These are phyloP conservation scores for Termitomyces sp. DNA, from an alignment of 768 basidiomycete genomes.

Conservation along the genomic window DNA sequence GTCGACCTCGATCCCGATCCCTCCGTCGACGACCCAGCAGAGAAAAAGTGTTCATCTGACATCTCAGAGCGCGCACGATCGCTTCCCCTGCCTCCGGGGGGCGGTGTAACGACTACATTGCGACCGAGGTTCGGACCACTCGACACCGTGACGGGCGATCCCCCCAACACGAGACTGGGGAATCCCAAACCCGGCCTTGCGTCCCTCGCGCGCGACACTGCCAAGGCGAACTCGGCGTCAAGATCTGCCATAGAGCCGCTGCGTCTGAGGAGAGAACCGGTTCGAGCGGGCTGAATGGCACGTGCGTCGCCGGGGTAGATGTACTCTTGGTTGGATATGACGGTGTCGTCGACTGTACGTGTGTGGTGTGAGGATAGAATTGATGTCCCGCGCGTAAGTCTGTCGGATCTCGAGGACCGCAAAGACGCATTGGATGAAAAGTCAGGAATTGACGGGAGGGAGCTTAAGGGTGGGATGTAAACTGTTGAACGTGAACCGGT, in stretches of 20 bases:
- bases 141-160: slow-evolving; percentile 67
- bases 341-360: slow-evolving; percentile 70
- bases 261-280: slow-evolving; percentile 34
- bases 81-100: slow-evolving; percentile 29
- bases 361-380: slow-evolving; percentile 52
- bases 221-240: slow-evolving; percentile 50
- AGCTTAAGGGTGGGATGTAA: slow-evolving; percentile 71
- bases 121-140: slow-evolving; percentile 52
- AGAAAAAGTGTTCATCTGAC: slow-evolving; percentile 35
- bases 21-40: slow-evolving; percentile 25
- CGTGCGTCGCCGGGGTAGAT: slow-evolving; percentile 70
- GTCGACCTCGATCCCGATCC: slow-evolving; percentile 27
- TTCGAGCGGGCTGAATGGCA: slow-evolving; percentile 60
- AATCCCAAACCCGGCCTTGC: slow-evolving; percentile 32
- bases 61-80: slow-evolving; percentile 21
- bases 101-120: slow-evolving; percentile 35
- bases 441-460: slow-evolving; percentile 68
- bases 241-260: slow-evolving; percentile 78
- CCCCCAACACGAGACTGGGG: slow-evolving; percentile 33
- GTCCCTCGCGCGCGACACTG: slow-evolving; percentile 37
- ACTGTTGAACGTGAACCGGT: slow-evolving; percentile 66
- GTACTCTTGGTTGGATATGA: slow-evolving; percentile 58
- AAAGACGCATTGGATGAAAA: slow-evolving; percentile 29
- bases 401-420: slow-evolving; percentile 20
- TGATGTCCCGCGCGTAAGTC: slow-evolving; percentile 34